These are phyloP conservation scores for Cynanchum wilfordii DNA, from an alignment of 257 asterid species.

Conservation along the genomic window DNA sequence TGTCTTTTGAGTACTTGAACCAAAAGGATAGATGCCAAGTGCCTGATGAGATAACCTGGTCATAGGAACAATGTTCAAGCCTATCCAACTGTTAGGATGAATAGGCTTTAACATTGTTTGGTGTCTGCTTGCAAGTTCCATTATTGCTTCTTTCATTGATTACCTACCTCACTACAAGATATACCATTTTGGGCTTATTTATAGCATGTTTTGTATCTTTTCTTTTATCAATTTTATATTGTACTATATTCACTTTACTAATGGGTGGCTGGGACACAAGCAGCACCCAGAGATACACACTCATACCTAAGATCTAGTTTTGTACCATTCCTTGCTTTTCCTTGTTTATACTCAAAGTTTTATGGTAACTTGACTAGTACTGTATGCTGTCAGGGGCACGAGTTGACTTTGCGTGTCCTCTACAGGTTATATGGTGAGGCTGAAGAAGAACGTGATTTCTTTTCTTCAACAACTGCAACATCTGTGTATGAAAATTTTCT, in stretches of 20 bases:
- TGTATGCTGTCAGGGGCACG: conserved; percentile 92
- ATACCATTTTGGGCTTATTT: background rate
- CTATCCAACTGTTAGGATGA: no score
- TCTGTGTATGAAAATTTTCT: conserved; percentile 89
- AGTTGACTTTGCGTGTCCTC: conserved; percentile 93
- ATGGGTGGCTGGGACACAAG: background rate
- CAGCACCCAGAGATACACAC: background rate
- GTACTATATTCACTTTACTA: background rate
- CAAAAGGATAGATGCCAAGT: background rate
- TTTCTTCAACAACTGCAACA: conserved; percentile 80
- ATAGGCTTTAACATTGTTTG: background rate
- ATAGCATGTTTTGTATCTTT: background rate
- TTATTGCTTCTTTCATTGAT: background rate
- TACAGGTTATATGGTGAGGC: conserved; percentile 97
- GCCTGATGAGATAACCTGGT: background rate
- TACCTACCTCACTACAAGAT: background rate
- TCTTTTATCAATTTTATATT: background rate
- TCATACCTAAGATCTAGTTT: background rate
- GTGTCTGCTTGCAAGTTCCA: background rate
- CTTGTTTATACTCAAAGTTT: conserved; percentile 9
- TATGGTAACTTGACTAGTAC: conserved; percentile 38
- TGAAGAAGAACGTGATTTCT: conserved; percentile 82
- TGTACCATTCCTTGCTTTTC: background rate
- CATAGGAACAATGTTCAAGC: background rate
- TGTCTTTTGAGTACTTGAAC: background rate